These are phyloP conservation scores for Rubia tinctorum DNA, from an alignment of 305 asterid species.

Conservation along the genomic window DNA sequence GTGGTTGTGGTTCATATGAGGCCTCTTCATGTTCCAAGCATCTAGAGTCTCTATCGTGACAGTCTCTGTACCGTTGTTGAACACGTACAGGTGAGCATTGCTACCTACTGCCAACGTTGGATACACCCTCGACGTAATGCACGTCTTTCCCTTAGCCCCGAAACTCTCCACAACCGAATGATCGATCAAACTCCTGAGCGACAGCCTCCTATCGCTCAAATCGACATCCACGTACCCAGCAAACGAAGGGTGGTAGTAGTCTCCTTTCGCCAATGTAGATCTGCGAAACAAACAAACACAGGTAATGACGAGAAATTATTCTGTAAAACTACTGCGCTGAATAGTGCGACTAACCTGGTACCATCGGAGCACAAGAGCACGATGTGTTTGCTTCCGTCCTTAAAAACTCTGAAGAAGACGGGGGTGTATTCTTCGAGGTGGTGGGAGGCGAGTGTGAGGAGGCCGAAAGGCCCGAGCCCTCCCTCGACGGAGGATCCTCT, in stretches of 20 bases:
- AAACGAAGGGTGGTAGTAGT: conserved; percentile 32
- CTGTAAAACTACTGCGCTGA: neutral
- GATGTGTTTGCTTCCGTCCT: conserved; percentile 18
- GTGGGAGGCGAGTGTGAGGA: conserved; percentile 31
- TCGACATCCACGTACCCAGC: conserved; percentile 48
- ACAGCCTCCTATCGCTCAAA: conserved; percentile 28
- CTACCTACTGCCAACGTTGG: conserved; percentile 27
- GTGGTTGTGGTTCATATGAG: conserved; percentile 20
- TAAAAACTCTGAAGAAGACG: conserved; percentile 37
- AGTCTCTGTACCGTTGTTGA: conserved; percentile 40
- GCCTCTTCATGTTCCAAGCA: conserved; percentile 41
- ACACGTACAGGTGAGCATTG: conserved; percentile 29
- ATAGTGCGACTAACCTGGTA: conserved; percentile 12
- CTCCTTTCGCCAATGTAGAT: conserved; percentile 17
- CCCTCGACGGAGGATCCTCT: conserved; percentile 31
- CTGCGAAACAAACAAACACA: neutral
- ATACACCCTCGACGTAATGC: conserved; percentile 41
- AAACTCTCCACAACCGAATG: conserved; percentile 44
- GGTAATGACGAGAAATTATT: neutral
- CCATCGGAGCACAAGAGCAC: conserved; percentile 50
- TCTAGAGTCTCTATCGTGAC: conserved; percentile 25
- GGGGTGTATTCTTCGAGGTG: conserved; percentile 41
- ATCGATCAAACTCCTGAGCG: conserved; percentile 50
- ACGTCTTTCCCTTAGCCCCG: conserved; percentile 37
- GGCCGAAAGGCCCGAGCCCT: conserved; percentile 54